These are phyloP conservation scores for Rutstroemia sp. DNA, from an alignment of 2,329 filamentous ascomycete species.

Conservation along the genomic window DNA sequence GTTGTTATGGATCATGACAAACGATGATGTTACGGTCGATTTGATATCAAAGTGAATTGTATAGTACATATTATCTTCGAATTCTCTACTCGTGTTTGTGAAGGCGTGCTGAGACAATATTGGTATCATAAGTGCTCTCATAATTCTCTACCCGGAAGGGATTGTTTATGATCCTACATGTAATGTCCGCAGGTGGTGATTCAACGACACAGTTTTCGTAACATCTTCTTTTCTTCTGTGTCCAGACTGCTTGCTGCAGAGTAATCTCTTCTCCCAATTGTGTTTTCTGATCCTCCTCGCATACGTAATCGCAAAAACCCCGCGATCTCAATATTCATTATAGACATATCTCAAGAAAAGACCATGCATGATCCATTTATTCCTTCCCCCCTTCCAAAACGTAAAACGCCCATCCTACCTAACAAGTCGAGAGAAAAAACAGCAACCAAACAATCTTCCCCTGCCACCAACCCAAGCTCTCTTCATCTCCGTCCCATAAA, in stretches of 20 bases:
- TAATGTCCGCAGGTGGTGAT: too few relatives aligned
- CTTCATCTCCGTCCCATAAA: constrained; percentile 62
- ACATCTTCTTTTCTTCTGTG: too few relatives aligned
- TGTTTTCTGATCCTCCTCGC: neutral
- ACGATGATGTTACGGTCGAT: neutral
- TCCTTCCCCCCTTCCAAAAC: neutral
- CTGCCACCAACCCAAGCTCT: neutral
- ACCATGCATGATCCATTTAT: neutral
- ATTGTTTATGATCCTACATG: too few relatives aligned
- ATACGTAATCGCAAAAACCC: neutral
- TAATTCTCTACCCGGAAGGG: too few relatives aligned
- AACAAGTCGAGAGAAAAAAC: neutral
- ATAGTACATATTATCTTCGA: neutral
- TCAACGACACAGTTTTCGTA: too few relatives aligned
- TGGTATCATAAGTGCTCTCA: too few relatives aligned
- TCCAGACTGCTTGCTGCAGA: too few relatives aligned
- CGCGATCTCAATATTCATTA: constrained; percentile 1
- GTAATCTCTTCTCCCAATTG: too few relatives aligned
- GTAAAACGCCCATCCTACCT: constrained; percentile 1
- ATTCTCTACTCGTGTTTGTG: too few relatives aligned
- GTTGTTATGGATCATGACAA: neutral
- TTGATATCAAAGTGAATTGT: neutral
- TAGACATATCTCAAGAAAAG: neutral
- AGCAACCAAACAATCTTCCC: neutral
- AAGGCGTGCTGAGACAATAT: too few relatives aligned